phyloP scores from a whole-genome alignment of 192 early-diverging fungal species.

The Allomyces javanicus region DNA sequence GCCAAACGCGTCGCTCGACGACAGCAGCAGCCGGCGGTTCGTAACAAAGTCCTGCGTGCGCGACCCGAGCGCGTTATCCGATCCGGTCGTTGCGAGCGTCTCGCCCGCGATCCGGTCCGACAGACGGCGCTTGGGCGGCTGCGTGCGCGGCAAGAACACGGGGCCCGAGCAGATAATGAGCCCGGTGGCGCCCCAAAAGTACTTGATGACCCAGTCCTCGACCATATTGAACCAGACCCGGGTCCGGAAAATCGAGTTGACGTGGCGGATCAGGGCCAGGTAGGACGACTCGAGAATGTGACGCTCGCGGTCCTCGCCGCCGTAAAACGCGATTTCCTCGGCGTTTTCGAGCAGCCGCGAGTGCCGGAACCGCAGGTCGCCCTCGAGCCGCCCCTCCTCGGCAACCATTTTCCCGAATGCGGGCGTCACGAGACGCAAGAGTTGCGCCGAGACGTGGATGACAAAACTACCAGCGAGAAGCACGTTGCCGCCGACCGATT shows the following conservation, averaged over 20 bases:
- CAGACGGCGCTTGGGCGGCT: slow-evolving; percentile 4
- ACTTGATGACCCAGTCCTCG: slow-evolving; percentile 87
- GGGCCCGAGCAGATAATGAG: slow-evolving; percentile 69
- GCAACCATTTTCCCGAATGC: slow-evolving; percentile 92
- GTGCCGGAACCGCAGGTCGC: slow-evolving; percentile 88
- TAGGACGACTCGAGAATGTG: slow-evolving; percentile 57
- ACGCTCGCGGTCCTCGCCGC: slow-evolving; percentile 67
- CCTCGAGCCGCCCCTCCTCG: slow-evolving; percentile 75
- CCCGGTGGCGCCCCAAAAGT: slow-evolving; percentile 89
- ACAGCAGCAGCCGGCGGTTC: slow-evolving; percentile 53
- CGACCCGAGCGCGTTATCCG: slow-evolving; percentile 9
- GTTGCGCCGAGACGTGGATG: slow-evolving; percentile 52
- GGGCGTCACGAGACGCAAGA: slow-evolving; percentile 69
- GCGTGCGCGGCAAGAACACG: slow-evolving; percentile 41
- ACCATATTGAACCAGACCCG: slow-evolving; percentile 51
- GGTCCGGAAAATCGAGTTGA: slow-evolving; percentile 66
- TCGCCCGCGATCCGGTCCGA: neutral
- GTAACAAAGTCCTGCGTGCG: slow-evolving; percentile 45
- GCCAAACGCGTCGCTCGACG: slow-evolving; percentile 58
- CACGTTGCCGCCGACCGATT: slow-evolving; percentile 66
- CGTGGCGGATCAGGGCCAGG: slow-evolving; percentile 58
- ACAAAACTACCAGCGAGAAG: slow-evolving; percentile 62
- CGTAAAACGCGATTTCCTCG: slow-evolving; percentile 86
- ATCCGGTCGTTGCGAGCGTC: neutral
- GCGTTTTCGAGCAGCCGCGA: slow-evolving; percentile 85